Evolutionary conservation across 2,329 filamentous ascomycete genomes (phyloP).

Genomic region (Herpotrichia juniperi): DNA sequence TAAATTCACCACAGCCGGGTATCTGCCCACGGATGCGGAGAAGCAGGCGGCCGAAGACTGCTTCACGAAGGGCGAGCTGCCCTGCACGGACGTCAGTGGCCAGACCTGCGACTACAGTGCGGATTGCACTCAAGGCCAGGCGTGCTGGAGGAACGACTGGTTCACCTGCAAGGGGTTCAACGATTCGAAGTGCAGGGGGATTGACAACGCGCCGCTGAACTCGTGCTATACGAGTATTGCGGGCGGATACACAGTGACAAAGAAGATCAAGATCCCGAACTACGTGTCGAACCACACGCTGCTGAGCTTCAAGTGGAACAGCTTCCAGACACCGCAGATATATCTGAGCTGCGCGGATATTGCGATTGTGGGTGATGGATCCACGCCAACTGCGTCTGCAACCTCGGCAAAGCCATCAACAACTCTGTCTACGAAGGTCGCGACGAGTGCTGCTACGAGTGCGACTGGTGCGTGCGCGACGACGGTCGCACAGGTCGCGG

Average conservation of each 20-base stretch:
- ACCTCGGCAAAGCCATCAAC: constrained; percentile 21
- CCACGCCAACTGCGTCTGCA: constrained; percentile 9
- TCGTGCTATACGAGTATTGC: constrained; percentile 42
- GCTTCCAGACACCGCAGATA: constrained; percentile 40
- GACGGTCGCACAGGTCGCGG: constrained; percentile 32
- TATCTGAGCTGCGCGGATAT: constrained; percentile 43
- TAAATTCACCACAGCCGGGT: constrained; percentile 35
- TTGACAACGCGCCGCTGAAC: constrained; percentile 39
- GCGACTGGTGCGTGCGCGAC: constrained; percentile 27
- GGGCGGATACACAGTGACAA: constrained; percentile 40
- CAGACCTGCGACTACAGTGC: constrained; percentile 37
- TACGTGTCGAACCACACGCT: constrained; percentile 39
- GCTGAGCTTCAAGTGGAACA: constrained; percentile 40
- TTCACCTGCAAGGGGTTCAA: constrained; percentile 42
- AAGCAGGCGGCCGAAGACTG: constrained; percentile 42
- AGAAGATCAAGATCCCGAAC: constrained; percentile 41
- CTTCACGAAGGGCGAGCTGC: constrained; percentile 32
- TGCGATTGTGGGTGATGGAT: constrained; percentile 25
- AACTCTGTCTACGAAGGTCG: constrained; percentile 16
- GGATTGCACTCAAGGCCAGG: constrained; percentile 35
- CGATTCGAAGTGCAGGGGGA: constrained; percentile 33
- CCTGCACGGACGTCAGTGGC: constrained; percentile 39
- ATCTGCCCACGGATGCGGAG: constrained; percentile 40
- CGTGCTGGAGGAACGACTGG: constrained; percentile 43
- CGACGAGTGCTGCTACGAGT: constrained; percentile 15